phyloP scores from a whole-genome alignment of 192 early-diverging fungal species.

The Rhizoclosmatium globosum region DNA sequence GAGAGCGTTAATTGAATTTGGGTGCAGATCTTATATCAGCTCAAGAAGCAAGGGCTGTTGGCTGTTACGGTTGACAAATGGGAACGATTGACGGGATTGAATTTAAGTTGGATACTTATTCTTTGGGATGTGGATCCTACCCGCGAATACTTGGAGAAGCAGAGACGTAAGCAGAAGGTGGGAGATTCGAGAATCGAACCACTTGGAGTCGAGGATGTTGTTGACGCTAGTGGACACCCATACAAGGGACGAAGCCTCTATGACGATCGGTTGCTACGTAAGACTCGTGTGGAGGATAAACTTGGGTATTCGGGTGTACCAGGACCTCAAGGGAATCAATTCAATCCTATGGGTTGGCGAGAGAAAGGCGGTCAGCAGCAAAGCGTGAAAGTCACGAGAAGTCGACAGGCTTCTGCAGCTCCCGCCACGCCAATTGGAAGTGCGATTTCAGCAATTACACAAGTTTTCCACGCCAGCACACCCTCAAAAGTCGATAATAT shows the following conservation, averaged over 20 bases:
- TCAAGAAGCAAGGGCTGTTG: conserved; percentile 1
- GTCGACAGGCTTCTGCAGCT: not conserved
- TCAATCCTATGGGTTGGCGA: not conserved
- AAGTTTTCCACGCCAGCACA: not conserved
- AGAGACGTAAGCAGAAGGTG: not conserved
- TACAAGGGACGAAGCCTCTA: conserved; percentile 19
- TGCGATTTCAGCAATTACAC: not conserved
- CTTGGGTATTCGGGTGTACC: not conserved
- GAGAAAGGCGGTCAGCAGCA: too few species aligned
- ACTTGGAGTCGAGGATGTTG: not conserved
- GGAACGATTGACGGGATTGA: conserved; percentile 16
- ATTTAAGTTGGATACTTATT: conserved; percentile 21
- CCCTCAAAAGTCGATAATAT: not conserved
- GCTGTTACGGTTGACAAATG: not conserved
- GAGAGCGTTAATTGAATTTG: not conserved
- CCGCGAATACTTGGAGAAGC: not conserved
- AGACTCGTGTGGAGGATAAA: not conserved
- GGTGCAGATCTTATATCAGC: not conserved
- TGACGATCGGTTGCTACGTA: conserved; percentile 1
- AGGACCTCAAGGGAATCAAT: too few species aligned
- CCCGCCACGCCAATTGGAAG: not conserved
- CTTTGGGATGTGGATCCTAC: conserved; percentile 18
- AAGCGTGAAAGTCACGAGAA: too few species aligned
- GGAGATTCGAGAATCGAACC: not conserved
- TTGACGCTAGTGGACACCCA: conserved; percentile 32